A percentile compares a stretch with the other conserved stretches of the same genome.
phyloP scores from a whole-genome alignment of 2,329 filamentous ascomycete species.

The Neonectria punicea region DNA sequence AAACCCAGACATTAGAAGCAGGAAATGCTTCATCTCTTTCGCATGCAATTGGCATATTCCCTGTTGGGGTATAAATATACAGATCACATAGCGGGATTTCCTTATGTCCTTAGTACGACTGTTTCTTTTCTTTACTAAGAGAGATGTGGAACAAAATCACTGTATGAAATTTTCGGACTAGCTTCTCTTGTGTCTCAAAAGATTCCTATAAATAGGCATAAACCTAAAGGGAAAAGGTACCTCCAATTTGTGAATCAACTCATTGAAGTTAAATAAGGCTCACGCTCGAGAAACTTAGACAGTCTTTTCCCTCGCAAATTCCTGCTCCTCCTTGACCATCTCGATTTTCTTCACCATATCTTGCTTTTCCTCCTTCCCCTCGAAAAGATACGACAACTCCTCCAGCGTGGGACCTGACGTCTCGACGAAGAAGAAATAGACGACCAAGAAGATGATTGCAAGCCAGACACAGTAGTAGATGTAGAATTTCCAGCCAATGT shows the following conservation, averaged over 20 bases:
- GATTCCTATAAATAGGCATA: no score
- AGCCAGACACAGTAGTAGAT: constrained; percentile 55
- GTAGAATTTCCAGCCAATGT: constrained; percentile 55
- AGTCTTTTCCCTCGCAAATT: constrained; percentile 28
- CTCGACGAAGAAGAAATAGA: constrained; percentile 55
- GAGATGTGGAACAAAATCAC: no score
- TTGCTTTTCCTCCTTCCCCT: constrained; percentile 30
- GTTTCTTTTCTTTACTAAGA: no score
- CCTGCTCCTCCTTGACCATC: constrained; percentile 32
- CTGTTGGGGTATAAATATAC: no score
- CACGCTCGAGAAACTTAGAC: neutral
- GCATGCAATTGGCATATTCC: no score
- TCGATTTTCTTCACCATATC: constrained; percentile 33
- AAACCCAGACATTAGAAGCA: no score
- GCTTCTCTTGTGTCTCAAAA: neutral
- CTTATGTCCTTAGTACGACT: no score
- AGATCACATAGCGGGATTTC: no score
- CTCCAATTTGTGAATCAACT: no score
- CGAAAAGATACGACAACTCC: constrained; percentile 45
- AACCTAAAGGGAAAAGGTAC: no score
- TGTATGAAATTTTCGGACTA: neutral
- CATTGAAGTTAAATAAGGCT: neutral
- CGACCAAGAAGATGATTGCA: constrained; percentile 48
- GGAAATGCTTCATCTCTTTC: no score
- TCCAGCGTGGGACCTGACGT: constrained; percentile 51